Percentiles rank a stretch among this genome's conserved stretches.
Evolutionary conservation across 1,139 yeast species (phyloP).

Genomic region (Yamadazyma sp.): DNA sequence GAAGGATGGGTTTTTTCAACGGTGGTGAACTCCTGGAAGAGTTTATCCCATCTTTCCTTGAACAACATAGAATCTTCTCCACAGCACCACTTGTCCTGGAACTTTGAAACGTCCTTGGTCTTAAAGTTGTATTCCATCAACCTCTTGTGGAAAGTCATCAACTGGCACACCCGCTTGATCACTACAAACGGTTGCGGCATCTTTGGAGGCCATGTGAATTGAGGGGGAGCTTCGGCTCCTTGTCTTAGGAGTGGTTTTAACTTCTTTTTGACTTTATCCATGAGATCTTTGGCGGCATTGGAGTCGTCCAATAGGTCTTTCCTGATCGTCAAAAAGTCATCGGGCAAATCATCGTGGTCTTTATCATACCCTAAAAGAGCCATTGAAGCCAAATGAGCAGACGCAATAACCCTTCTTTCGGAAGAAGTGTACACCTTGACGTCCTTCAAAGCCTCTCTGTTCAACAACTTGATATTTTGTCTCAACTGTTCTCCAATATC

Average conservation of each 20-base stretch:
- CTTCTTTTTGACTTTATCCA: slow-evolving; percentile 98
- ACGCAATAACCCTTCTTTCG: slow-evolving; percentile 89
- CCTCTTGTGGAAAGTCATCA: slow-evolving; percentile 88
- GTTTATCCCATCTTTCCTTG: slow-evolving; percentile 95
- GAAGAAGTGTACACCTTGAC: slow-evolving; percentile 89
- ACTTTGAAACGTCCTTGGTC: slow-evolving; percentile 59
- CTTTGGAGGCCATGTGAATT: slow-evolving; percentile 97
- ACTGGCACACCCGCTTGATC: slow-evolving; percentile 87
- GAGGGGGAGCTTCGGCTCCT: slow-evolving; percentile 98
- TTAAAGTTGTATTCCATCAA: slow-evolving; percentile 83
- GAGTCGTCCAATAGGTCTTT: slow-evolving; percentile 94
- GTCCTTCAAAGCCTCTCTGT: slow-evolving; percentile 79
- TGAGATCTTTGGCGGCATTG: slow-evolving; percentile 95
- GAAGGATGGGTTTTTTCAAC: slow-evolving; percentile 98
- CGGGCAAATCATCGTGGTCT: slow-evolving; percentile 59
- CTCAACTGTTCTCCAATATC: slow-evolving; percentile 96
- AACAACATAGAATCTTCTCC: slow-evolving; percentile 90
- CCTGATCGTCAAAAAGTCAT: slow-evolving; percentile 76
- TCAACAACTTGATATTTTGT: slow-evolving; percentile 84
- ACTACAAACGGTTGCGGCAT: slow-evolving; percentile 97
- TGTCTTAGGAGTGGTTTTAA: slow-evolving; percentile 90
- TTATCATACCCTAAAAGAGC: slow-evolving; percentile 72
- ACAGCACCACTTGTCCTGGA: slow-evolving; percentile 92
- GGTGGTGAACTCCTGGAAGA: slow-evolving; percentile 86
- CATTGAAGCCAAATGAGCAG: slow-evolving; percentile 85